Evolutionary conservation across 1,284 basidiomycete genomes (phyloP).

Genomic region (Austroboletus novae-zelandiae): DNA sequence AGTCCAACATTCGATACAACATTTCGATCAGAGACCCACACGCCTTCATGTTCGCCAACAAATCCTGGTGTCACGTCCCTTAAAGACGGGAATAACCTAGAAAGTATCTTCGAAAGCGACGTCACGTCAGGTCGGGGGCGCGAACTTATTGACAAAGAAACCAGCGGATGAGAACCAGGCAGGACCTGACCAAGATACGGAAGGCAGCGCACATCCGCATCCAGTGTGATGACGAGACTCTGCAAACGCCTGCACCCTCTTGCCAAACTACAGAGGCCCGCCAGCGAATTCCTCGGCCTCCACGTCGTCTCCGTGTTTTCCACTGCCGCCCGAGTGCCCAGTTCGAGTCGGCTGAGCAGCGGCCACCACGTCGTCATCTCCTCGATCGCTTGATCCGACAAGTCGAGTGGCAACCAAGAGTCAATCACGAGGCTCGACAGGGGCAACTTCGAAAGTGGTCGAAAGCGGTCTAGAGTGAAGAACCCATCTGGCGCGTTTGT

Average conservation of each 20-base stretch:
- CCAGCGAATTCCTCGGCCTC: constrained; percentile 35
- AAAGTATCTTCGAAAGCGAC: constrained; percentile 12
- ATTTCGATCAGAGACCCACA: constrained; percentile 17
- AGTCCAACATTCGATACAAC: constrained; percentile 2
- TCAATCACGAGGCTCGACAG: constrained; percentile 43
- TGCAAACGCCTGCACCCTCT: constrained; percentile 35
- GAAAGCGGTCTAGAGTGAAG: constrained; percentile 24
- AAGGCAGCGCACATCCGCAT: constrained; percentile 12
- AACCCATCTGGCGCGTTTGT: constrained; percentile 5
- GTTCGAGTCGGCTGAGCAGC: constrained; percentile 41
- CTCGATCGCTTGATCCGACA: constrained; percentile 43
- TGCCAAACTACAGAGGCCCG: constrained; percentile 37
- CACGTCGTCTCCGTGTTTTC: constrained; percentile 23
- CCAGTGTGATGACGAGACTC: constrained; percentile 39
- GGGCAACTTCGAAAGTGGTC: constrained; percentile 22
- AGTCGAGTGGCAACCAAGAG: constrained; percentile 37
- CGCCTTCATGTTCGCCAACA: constrained; percentile 18
- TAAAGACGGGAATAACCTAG: constrained; percentile 21
- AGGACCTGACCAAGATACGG: neutral
- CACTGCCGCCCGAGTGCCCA: constrained; percentile 36
- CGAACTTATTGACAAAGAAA: constrained; percentile 21
- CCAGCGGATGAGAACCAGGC: constrained; percentile 17
- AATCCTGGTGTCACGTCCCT: constrained; percentile 15
- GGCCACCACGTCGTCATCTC: constrained; percentile 47
- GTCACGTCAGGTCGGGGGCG: constrained; percentile 15